A percentile compares a stretch with the other conserved stretches of the same genome.
Conservation (phyloP, 345 rosid genomes). For the Populus deltoides region DNA sequence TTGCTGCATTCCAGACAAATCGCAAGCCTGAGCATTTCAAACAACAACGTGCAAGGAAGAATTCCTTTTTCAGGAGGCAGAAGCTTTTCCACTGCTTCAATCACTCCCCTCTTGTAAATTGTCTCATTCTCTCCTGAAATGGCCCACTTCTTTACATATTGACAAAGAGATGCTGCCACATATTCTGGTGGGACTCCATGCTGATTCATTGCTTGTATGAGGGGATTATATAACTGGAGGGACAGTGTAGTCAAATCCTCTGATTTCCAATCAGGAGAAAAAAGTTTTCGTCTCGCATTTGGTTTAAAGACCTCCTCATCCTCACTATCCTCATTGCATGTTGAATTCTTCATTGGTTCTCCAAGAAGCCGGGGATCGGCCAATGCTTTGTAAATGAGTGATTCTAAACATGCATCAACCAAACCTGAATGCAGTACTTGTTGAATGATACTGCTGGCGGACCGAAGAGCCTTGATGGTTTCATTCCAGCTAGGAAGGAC, state of each 20-base stretch:
- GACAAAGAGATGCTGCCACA: constrained; percentile 55
- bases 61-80: constrained; percentile 53
- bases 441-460: constrained; percentile 29
- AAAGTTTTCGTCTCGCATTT: constrained; percentile 65
- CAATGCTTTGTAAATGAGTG: constrained; percentile 51
- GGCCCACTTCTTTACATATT: constrained; percentile 50
- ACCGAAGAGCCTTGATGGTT: constrained; percentile 56
- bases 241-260: constrained; percentile 60
- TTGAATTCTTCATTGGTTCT: constrained; percentile 36
- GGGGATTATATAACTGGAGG: constrained; percentile 48
- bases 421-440: constrained; percentile 47
- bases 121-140: constrained; percentile 26
- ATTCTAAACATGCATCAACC: constrained; percentile 56
- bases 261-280: constrained; percentile 46
- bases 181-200: constrained; percentile 36
- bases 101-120: constrained; percentile 43
- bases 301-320: constrained; percentile 43
- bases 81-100: constrained; percentile 66
- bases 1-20: constrained; percentile 44
- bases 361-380: constrained; percentile 61
- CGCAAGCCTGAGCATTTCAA: constrained; percentile 55
- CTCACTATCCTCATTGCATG: constrained; percentile 20
- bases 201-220: constrained; percentile 37
- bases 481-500: constrained; percentile 78
- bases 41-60: constrained; percentile 50